phyloP scores from a whole-genome alignment of 2,329 filamentous ascomycete genomes.

The Cordyceps fumosorosea region DNA sequence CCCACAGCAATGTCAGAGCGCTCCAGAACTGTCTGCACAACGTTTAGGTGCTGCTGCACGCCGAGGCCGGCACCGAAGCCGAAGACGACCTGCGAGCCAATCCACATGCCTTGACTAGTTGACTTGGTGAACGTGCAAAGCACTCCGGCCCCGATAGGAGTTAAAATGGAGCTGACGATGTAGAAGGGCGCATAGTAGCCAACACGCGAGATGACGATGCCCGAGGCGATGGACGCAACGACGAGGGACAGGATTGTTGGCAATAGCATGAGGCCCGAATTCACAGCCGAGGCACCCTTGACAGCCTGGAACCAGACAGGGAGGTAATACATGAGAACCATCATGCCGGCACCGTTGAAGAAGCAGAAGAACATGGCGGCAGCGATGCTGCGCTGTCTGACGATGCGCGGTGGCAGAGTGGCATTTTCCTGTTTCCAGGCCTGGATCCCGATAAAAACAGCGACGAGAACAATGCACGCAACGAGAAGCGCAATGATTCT shows the following conservation, averaged over 20 bases:
- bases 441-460: slow-evolving; percentile 27
- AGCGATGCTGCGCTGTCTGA: slow-evolving; percentile 27
- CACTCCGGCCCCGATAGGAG: slow-evolving; percentile 28
- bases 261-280: slow-evolving; percentile 28
- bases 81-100: slow-evolving; percentile 33
- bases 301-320: slow-evolving; percentile 31
- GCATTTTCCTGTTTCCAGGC: slow-evolving; percentile 25
- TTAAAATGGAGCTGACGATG: slow-evolving; percentile 23
- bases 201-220: slow-evolving; percentile 22
- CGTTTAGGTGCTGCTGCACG: slow-evolving; percentile 34
- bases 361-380: slow-evolving; percentile 17
- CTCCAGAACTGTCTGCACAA: slow-evolving; percentile 34
- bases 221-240: slow-evolving; percentile 21
- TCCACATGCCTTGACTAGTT: slow-evolving; percentile 27
- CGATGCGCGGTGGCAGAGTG: slow-evolving; percentile 30
- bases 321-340: slow-evolving; percentile 27
- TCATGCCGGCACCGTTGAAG: slow-evolving; percentile 16
- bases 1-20: slow-evolving; percentile 33
- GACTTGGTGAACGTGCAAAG: slow-evolving; percentile 28
- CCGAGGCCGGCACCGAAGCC: slow-evolving; percentile 33
- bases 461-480: slow-evolving; percentile 22
- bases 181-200: slow-evolving; percentile 31
- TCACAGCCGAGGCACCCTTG: slow-evolving; percentile 24
- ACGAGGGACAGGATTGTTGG: slow-evolving; percentile 25
- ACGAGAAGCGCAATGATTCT: slow-evolving; percentile 28